phyloP scores from a whole-genome alignment of 495 filamentous ascomycete species.

The Astrothelium macrocarpum region DNA sequence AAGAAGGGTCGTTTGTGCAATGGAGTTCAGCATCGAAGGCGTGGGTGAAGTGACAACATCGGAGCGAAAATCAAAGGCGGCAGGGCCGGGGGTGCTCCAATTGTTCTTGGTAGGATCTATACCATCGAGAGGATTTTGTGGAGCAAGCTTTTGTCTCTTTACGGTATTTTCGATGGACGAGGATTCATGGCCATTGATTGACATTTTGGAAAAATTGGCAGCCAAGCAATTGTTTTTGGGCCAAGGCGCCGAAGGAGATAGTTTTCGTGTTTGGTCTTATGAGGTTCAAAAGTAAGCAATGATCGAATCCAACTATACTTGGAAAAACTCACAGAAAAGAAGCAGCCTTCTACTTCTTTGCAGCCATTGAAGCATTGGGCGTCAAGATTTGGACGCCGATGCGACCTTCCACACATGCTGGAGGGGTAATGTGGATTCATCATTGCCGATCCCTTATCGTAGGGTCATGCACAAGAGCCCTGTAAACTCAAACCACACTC shows the following conservation, averaged over 20 bases:
- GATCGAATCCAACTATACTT: background rate
- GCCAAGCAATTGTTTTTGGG: background rate
- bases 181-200: background rate
- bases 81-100: slow-evolving; percentile 52
- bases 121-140: background rate
- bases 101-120: slow-evolving; percentile 23
- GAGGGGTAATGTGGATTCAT: background rate
- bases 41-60: slow-evolving; percentile 88
- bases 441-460: background rate
- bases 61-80: slow-evolving; percentile 55
- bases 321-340: background rate
- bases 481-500: no score
- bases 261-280: background rate
- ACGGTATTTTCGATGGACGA: background rate
- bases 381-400: background rate
- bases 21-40: slow-evolving; percentile 62
- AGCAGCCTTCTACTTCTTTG: background rate
- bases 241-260: background rate
- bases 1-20: slow-evolving; percentile 40
- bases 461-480: no score
- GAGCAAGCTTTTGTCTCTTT: background rate
- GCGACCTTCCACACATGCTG: background rate
- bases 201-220: background rate
- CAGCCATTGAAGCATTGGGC: background rate
- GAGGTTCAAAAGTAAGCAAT: background rate